phyloP scores from a whole-genome alignment of 345 rosid species.

The Sonneratia alba region DNA sequence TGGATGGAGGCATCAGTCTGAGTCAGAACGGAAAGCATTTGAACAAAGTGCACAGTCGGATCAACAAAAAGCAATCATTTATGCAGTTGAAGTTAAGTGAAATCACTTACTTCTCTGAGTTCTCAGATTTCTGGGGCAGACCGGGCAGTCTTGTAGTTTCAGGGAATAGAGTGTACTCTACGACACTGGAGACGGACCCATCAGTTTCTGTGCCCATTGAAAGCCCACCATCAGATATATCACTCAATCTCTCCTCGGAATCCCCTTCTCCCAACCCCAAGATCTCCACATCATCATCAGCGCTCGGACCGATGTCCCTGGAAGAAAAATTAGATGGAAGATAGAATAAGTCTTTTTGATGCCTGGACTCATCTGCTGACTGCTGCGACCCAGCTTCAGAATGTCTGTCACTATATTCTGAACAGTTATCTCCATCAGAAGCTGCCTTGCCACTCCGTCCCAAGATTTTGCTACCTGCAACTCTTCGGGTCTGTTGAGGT shows the following conservation, averaged over 20 bases:
- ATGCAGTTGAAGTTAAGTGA: neutral
- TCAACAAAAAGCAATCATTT: neutral
- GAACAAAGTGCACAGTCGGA: no score
- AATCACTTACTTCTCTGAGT: slow-evolving; percentile 48
- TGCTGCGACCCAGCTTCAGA: slow-evolving; percentile 66
- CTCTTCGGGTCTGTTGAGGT: slow-evolving; percentile 26
- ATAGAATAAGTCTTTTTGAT: slow-evolving; percentile 19
- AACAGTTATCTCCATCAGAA: slow-evolving; percentile 58
- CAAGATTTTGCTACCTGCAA: slow-evolving; percentile 28
- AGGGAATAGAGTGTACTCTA: slow-evolving; percentile 74
- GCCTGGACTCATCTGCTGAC: slow-evolving; percentile 39
- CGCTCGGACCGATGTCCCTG: slow-evolving; percentile 22
- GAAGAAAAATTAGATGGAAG: slow-evolving; percentile 31
- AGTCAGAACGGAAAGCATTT: neutral
- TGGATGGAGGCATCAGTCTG: slow-evolving; percentile 20
- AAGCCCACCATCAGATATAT: slow-evolving; percentile 83
- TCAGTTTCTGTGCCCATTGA: slow-evolving; percentile 95
- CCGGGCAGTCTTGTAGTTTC: slow-evolving; percentile 32
- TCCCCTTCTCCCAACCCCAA: slow-evolving; percentile 63
- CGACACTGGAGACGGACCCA: slow-evolving; percentile 53
- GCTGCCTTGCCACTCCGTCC: slow-evolving; percentile 29
- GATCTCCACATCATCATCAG: slow-evolving; percentile 58
- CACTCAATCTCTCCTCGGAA: slow-evolving; percentile 86
- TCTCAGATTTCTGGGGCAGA: slow-evolving; percentile 27
- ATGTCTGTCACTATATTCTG: slow-evolving; percentile 52